Conservation (phyloP, 2,329 filamentous ascomycete species). For the Teratosphaeria pseudoeucalypti region DNA sequence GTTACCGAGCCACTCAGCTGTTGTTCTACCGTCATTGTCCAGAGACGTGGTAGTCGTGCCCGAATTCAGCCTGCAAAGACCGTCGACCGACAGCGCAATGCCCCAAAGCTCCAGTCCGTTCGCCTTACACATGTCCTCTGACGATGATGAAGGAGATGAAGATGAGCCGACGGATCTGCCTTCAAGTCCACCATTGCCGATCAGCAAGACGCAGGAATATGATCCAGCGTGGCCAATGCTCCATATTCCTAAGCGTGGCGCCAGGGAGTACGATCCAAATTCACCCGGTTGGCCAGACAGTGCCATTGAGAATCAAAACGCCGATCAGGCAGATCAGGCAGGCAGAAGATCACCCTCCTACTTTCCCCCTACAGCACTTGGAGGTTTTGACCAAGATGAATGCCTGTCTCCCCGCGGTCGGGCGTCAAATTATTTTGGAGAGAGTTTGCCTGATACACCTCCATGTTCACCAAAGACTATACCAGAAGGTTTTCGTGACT, state of each 20-base stretch:
- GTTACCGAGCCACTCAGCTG: slow-evolving; percentile 4
- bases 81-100: slow-evolving; percentile 10
- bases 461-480: slow-evolving; percentile 30
- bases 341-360: slow-evolving; percentile 9
- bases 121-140: slow-evolving; percentile 8
- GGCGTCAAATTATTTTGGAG: slow-evolving; percentile 7
- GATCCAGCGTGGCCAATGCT: slow-evolving; percentile 19
- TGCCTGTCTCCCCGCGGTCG: slow-evolving; percentile 9
- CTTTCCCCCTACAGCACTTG: slow-evolving; percentile 10
- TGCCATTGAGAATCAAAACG: background rate
- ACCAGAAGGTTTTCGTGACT: slow-evolving; percentile 8
- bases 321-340: background rate
- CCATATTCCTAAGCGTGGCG: slow-evolving; percentile 7
- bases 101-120: slow-evolving; percentile 12
- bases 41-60: slow-evolving; percentile 12
- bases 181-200: slow-evolving; percentile 18
- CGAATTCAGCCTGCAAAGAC: slow-evolving; percentile 15
- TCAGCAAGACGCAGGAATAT: slow-evolving; percentile 14
- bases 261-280: slow-evolving; percentile 20
- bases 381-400: slow-evolving; percentile 1
- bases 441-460: slow-evolving; percentile 19
- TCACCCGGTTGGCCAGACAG: slow-evolving; percentile 12
- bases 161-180: slow-evolving; percentile 7
- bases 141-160: slow-evolving; percentile 5
- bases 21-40: slow-evolving; percentile 4